phyloP scores from a whole-genome alignment of 192 early-diverging fungal species.

The Gryganskiella cystojenkinii region DNA sequence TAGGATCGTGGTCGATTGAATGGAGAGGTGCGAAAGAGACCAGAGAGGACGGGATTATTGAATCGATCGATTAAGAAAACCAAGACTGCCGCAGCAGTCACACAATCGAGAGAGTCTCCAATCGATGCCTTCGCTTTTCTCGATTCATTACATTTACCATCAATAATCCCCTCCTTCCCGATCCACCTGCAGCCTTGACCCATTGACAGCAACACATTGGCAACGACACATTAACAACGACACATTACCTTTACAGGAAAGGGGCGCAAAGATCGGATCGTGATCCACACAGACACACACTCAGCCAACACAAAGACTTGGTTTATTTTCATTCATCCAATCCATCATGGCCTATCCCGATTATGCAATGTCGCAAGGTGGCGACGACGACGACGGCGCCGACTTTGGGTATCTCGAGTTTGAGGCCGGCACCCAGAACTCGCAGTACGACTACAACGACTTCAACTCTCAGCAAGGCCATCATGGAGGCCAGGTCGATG shows the following conservation, averaged over 20 bases:
- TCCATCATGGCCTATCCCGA: constrained; percentile 41
- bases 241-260: too few species aligned
- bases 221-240: not conserved
- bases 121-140: too few species aligned
- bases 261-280: too few species aligned
- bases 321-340: too few species aligned
- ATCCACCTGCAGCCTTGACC: not conserved
- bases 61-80: not conserved
- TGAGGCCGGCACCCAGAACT: constrained; percentile 68
- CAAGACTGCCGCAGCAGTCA: not conserved
- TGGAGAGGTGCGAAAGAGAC: too few species aligned
- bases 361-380: constrained; percentile 54
- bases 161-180: not conserved
- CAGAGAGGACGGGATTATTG: not conserved
- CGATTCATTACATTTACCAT: not conserved
- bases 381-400: constrained; percentile 58
- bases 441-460: constrained; percentile 75
- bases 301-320: not conserved
- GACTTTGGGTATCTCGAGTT: constrained; percentile 69
- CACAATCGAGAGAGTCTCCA: not conserved
- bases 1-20: too few species aligned
- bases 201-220: not conserved
- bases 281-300: not conserved
- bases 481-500: constrained; percentile 52
- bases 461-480: constrained; percentile 60